Evolutionary conservation across 495 filamentous ascomycete genomes (phyloP).

Genomic region (Aspergillus mulundensis): DNA sequence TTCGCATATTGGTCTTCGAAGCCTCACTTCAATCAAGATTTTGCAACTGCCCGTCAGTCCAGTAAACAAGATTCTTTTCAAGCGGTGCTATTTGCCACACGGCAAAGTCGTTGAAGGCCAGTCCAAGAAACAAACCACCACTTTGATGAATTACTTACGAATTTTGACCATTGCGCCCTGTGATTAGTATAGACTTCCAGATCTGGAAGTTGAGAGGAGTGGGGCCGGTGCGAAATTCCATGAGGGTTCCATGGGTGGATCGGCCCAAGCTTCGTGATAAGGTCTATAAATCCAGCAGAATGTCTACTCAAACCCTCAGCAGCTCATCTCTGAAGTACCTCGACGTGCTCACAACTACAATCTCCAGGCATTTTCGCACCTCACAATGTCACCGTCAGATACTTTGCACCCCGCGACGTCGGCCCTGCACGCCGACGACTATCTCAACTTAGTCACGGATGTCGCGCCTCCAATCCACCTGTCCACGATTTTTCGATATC

Average conservation of each 20-base stretch:
- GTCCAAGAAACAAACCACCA: too few species aligned
- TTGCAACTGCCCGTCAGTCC: too few species aligned
- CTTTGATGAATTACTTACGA: neutral
- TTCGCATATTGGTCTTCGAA: too few species aligned
- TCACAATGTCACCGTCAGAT: neutral
- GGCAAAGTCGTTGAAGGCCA: too few species aligned
- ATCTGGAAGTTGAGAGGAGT: conserved; percentile 21
- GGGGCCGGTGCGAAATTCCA: neutral
- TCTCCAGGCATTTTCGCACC: too few species aligned
- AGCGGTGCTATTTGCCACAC: too few species aligned
- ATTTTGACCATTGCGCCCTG: neutral
- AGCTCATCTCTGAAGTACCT: too few species aligned
- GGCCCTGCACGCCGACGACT: conserved; percentile 81
- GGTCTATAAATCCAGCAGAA: neutral
- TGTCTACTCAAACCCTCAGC: neutral
- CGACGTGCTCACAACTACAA: too few species aligned
- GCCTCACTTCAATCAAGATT: too few species aligned
- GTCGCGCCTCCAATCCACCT: conserved; percentile 84
- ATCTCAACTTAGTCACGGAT: conserved; percentile 63
- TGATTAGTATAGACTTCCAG: neutral
- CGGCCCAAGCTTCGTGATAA: neutral
- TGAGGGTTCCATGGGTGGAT: neutral
- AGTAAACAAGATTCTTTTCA: too few species aligned
- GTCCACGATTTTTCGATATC: conserved; percentile 84
- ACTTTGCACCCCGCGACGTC: conserved; percentile 49